Conservation (phyloP, 495 filamentous ascomycete genomes). For the Neurospora africana region DNA sequence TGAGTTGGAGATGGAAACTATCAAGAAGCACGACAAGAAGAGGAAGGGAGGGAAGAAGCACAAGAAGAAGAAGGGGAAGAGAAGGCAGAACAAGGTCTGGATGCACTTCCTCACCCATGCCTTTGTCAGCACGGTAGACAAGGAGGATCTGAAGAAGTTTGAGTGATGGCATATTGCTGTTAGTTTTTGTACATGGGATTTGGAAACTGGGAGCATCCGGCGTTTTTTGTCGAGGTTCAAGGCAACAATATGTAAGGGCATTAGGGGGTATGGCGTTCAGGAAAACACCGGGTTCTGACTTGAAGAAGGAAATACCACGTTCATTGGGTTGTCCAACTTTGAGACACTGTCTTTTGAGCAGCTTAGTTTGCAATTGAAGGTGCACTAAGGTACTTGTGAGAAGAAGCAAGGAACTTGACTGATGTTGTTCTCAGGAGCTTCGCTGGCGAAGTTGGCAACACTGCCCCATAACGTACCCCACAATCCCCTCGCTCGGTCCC, state of each 20-base stretch:
- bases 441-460: neutral
- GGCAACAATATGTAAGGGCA: neutral
- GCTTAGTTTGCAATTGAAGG: neutral
- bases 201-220: neutral
- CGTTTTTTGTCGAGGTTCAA: neutral
- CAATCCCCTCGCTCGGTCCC: neutral
- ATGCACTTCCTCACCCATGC: constrained; percentile 65
- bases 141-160: constrained; percentile 45
- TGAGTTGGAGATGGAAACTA: constrained; percentile 16
- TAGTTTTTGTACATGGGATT: neutral
- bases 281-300: neutral
- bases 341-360: neutral
- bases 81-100: constrained; percentile 54
- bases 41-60: constrained; percentile 19
- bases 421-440: neutral
- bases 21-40: constrained; percentile 33
- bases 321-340: neutral
- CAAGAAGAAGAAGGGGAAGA: constrained; percentile 33
- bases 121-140: constrained; percentile 62
- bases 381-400: neutral
- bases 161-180: constrained; percentile 1
- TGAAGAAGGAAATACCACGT: neutral
- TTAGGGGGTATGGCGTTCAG: neutral
- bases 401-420: neutral
- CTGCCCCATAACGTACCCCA: neutral